These are phyloP conservation scores for Tremella mesenterica DNA, from an alignment of 768 basidiomycete genomes.

Conservation along the genomic window DNA sequence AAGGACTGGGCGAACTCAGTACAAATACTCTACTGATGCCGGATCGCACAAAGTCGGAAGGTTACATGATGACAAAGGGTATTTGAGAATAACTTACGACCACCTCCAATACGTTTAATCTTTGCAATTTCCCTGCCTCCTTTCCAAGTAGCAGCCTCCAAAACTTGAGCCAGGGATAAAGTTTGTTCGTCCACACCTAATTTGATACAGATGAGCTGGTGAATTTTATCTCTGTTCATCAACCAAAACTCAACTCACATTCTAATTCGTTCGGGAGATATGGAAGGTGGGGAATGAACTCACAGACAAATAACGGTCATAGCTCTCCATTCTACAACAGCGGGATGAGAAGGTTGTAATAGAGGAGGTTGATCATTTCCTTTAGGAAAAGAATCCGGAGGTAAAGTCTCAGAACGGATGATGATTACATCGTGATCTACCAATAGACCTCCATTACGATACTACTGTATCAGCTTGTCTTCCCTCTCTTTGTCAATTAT, in stretches of 20 bases:
- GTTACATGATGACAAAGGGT: not conserved
- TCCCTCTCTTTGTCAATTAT: not conserved
- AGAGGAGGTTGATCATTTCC: slow-evolving; percentile 47
- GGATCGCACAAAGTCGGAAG: too few species aligned
- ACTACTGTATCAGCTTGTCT: slow-evolving; percentile 41
- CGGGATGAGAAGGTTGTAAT: slow-evolving; percentile 63
- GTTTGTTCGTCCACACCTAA: slow-evolving; percentile 51
- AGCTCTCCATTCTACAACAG: slow-evolving; percentile 91
- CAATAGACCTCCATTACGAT: slow-evolving; percentile 86
- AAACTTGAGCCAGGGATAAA: slow-evolving; percentile 71
- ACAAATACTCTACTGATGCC: too few species aligned
- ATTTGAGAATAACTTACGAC: slow-evolving; percentile 41
- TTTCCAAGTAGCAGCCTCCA: slow-evolving; percentile 96
- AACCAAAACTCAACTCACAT: too few species aligned
- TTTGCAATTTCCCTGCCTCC: slow-evolving; percentile 89
- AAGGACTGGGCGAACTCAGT: too few species aligned
- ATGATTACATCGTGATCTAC: slow-evolving; percentile 72
- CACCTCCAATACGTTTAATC: slow-evolving; percentile 63
- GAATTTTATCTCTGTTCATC: slow-evolving; percentile 63
- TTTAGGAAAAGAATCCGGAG: slow-evolving; percentile 33
- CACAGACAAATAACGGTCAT: slow-evolving; percentile 89
- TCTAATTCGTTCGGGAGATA: not conserved
- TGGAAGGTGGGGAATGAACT: slow-evolving; percentile 37
- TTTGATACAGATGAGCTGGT: slow-evolving; percentile 57
- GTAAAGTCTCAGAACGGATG: slow-evolving; percentile 55